Evolutionary conservation across 306 rosid species (phyloP).

Genomic region (Cicer judaicum): DNA sequence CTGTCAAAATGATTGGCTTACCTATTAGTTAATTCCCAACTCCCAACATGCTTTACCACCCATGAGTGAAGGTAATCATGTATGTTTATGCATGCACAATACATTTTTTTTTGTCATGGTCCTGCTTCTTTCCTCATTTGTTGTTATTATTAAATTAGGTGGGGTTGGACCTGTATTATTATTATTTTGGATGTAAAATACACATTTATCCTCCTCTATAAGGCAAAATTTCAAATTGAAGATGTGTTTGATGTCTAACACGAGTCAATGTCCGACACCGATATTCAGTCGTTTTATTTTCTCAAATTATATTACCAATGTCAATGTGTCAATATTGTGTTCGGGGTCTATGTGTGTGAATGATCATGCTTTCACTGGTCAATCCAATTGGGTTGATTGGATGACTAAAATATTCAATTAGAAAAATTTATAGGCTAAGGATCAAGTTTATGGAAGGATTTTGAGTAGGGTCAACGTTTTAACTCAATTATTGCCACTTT

Average conservation of each 20-base stretch:
- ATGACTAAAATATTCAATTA: neutral
- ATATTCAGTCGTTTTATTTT: no score
- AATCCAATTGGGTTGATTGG: no score
- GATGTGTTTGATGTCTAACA: no score
- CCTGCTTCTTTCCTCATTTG: slow-evolving; percentile 41
- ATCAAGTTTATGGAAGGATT: slow-evolving; percentile 15
- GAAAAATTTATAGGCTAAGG: slow-evolving; percentile 20
- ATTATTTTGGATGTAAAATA: neutral
- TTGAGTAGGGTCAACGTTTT: slow-evolving; percentile 16
- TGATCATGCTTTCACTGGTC: no score
- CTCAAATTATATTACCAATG: no score
- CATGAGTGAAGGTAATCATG: slow-evolving; percentile 46
- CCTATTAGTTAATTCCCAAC: slow-evolving; percentile 45
- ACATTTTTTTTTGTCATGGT: slow-evolving; percentile 43
- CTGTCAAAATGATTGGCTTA: slow-evolving; percentile 37
- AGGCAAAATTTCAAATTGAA: neutral
- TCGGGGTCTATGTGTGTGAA: no score
- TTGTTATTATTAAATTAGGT: slow-evolving; percentile 34
- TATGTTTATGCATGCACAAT: slow-evolving; percentile 46
- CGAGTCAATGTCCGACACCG: no score
- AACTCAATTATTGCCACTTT: slow-evolving; percentile 35
- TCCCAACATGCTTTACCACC: slow-evolving; percentile 37
- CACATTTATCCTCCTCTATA: neutral
- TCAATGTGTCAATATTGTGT: no score
- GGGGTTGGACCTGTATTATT: slow-evolving; percentile 41